Evolutionary conservation across 1,139 yeast species (phyloP).

Genomic region (Debaryomycetaceae sp.): DNA sequence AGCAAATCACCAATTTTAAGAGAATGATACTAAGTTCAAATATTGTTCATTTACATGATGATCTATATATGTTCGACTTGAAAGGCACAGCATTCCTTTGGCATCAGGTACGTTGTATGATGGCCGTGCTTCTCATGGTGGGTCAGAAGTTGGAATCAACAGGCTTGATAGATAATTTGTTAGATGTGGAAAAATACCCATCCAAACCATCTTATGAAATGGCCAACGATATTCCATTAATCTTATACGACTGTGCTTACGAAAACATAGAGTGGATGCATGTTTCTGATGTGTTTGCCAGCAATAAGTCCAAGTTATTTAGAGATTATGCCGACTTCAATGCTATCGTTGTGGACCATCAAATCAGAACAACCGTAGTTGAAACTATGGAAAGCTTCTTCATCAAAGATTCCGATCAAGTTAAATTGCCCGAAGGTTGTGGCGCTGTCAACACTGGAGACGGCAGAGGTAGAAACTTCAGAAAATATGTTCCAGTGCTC

Average conservation of each 20-base stretch:
- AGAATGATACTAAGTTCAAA: constrained; percentile 56
- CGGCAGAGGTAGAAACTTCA: constrained; percentile 60
- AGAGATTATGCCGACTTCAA: constrained; percentile 25
- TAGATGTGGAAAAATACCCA: constrained; percentile 59
- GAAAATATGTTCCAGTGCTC: constrained; percentile 55
- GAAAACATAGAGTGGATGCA: constrained; percentile 66
- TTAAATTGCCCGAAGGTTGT: constrained; percentile 15
- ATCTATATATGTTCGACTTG: constrained; percentile 67
- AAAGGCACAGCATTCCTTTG: constrained; percentile 90
- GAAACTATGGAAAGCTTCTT: constrained; percentile 24
- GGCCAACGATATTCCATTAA: constrained; percentile 91
- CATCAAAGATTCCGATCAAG: constrained; percentile 16
- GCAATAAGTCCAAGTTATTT: constrained; percentile 16
- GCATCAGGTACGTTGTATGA: constrained; percentile 98
- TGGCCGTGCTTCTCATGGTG: constrained; percentile 72
- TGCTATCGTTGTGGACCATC: constrained; percentile 31
- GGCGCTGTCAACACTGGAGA: constrained; percentile 61
- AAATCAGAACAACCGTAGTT: constrained; percentile 32
- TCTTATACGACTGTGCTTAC: constrained; percentile 83
- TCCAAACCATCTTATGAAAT: constrained; percentile 79
- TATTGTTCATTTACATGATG: constrained; percentile 41
- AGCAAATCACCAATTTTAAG: constrained; percentile 75
- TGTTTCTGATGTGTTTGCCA: constrained; percentile 25
- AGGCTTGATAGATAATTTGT: constrained; percentile 50
- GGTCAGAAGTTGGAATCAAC: constrained; percentile 77